Evolutionary conservation across 2,329 filamentous ascomycete genomes (phyloP).

Genomic region (Ceratocystis destructans): DNA sequence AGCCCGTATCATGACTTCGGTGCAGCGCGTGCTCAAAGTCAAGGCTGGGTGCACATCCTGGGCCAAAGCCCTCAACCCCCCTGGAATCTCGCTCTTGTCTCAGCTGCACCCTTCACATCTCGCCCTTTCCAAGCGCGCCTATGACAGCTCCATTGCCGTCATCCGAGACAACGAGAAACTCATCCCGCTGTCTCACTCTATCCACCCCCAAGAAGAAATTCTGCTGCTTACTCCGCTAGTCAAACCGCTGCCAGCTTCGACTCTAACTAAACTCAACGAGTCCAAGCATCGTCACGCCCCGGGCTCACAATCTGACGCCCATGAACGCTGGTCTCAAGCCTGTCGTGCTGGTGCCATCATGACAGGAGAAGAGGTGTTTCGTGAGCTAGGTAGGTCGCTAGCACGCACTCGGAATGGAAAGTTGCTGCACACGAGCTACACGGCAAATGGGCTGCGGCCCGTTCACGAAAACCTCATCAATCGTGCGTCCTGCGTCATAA

Average conservation of each 20-base stretch:
- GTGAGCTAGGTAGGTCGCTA: conserved; percentile 76
- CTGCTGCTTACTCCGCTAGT: conserved; percentile 77
- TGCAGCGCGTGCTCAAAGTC: conserved; percentile 62
- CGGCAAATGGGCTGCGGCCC: conserved; percentile 78
- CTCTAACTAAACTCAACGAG: conserved; percentile 41
- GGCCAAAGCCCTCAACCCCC: conserved; percentile 80
- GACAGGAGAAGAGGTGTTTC: conserved; percentile 86
- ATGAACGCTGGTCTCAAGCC: conserved; percentile 16
- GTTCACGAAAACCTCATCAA: conserved; percentile 90
- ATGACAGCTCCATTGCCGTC: conserved; percentile 85
- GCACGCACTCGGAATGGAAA: conserved; percentile 75
- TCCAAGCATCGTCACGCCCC: conserved; percentile 24
- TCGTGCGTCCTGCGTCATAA: conserved; percentile 72
- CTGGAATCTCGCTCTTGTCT: conserved; percentile 61
- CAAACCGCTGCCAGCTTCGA: conserved; percentile 82
- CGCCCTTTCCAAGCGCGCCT: conserved; percentile 67
- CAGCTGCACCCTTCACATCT: conserved; percentile 73
- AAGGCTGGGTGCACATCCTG: conserved; percentile 81
- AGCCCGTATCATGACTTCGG: conserved; percentile 64
- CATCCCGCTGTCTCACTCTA: conserved; percentile 65
- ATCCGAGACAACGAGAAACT: conserved; percentile 79
- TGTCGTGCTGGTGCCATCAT: conserved; percentile 47
- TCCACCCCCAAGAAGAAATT: conserved; percentile 79
- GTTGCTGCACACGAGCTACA: conserved; percentile 87
- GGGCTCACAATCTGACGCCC: neutral